Base-by-base conservation (phyloP, 805 yeast genomes). In the Komagataella pseudopastoris region DNA sequence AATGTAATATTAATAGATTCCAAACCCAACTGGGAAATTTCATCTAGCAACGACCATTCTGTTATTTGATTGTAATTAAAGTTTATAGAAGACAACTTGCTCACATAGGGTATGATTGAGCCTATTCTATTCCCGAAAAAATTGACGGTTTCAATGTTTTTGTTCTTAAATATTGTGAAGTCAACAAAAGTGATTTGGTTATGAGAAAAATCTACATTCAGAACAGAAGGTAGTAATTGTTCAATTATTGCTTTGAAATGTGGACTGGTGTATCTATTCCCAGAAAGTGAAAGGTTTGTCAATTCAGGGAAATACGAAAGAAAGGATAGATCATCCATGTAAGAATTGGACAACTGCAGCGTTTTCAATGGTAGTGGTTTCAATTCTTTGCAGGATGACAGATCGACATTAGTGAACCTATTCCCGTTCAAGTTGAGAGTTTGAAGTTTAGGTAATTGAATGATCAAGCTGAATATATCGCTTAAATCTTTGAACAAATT, bases 391-490 rank as follows among this genome's bases (percentile, higher is more conserved):
- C 39, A 30, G 14, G 39, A 8, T 30, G 39, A 30, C 14, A 30
- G n/a, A 30, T 30, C n/a, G 4, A 8, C 14, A 30, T 23, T 52
- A 46, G 23, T 50, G 47, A 80, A 70, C 50, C 73, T 59, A 56
- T 80, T 80, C 0, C 86, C 86, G 52, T 78, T 81, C 47, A 85
- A 56, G 46, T 75, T 71, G 36, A 87, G 56, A 1, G 61, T 59
- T 20, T 58, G 53, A 6, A 88, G 55, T 0, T 54, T 52, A 0
- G 73, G 69, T 36, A 81, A 54, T 2, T 57, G 52, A 3, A 56
- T 51, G 0, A 75, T 53, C 12, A 83, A 62, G 1, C 58, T 55
- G 50, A 71, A 58, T 0, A 84, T 59, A 1, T 62, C 66, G 0
- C 59, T 51, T 53, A 81, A 59, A 50, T 70, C 64, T 18, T 60